These are phyloP conservation scores for Solanum chmielewskii DNA, from an alignment of 257 asterid species.

Conservation along the genomic window DNA sequence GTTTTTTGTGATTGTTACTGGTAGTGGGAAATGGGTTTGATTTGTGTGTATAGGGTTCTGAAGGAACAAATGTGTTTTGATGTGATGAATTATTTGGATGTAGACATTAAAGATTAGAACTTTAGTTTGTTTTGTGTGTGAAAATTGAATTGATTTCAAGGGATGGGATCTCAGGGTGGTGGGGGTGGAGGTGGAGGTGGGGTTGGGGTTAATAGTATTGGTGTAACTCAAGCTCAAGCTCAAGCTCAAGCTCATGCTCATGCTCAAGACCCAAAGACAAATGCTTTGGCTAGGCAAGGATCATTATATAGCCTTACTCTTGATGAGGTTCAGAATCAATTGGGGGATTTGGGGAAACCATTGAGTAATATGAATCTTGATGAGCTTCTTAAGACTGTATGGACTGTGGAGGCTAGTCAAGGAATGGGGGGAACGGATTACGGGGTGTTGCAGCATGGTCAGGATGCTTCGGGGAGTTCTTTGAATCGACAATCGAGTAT, in stretches of 20 bases:
- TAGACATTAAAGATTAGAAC: background rate
- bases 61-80: background rate
- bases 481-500: constrained; percentile 43
- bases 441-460: constrained; percentile 20
- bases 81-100: background rate
- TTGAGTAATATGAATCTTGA: constrained; percentile 83
- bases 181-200: constrained; percentile 23
- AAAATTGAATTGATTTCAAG: background rate
- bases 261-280: constrained; percentile 17
- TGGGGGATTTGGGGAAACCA: constrained; percentile 81
- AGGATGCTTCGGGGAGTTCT: constrained; percentile 8
- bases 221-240: background rate
- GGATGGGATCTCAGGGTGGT: constrained; percentile 79
- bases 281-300: constrained; percentile 55
- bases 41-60: background rate
- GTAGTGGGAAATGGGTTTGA: background rate
- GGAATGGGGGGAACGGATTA: constrained; percentile 21
- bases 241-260: background rate
- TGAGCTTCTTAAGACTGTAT: constrained; percentile 82
- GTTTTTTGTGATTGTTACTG: background rate
- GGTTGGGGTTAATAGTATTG: background rate
- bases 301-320: constrained; percentile 76
- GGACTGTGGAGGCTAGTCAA: constrained; percentile 58
- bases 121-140: background rate
- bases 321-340: constrained; percentile 85